Conservation (phyloP, 2,329 filamentous ascomycete genomes). For the Cercospora beticola region DNA sequence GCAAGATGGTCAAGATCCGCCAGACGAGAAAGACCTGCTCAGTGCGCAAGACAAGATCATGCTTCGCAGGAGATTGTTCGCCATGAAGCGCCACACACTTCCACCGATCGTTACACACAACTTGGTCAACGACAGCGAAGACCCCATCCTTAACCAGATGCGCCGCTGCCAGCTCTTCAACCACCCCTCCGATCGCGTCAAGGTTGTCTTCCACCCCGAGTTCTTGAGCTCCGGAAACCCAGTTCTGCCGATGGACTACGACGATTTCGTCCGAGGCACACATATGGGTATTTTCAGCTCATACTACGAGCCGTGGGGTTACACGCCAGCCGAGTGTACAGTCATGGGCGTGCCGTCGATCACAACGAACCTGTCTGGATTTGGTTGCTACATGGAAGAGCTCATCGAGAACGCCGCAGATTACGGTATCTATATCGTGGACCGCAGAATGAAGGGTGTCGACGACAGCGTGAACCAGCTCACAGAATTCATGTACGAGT, state of each 20-base stretch:
- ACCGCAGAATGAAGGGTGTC: conserved; percentile 89
- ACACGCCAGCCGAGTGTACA: conserved; percentile 96
- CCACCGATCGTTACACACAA: conserved; percentile 98
- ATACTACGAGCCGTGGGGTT: conserved; percentile 99
- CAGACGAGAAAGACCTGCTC: conserved; percentile 95
- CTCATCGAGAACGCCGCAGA: conserved; percentile 96
- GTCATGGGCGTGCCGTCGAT: conserved; percentile 99
- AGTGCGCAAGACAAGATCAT: conserved; percentile 89
- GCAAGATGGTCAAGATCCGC: conserved; percentile 90
- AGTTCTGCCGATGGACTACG: conserved; percentile 92
- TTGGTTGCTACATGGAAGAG: conserved; percentile 99
- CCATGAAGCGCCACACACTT: conserved; percentile 88
- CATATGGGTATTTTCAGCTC: conserved; percentile 94
- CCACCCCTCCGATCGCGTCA: conserved; percentile 89
- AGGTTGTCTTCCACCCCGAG: conserved; percentile 96
- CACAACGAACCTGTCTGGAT: conserved; percentile 95
- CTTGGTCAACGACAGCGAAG: conserved; percentile 91
- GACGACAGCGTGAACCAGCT: conserved; percentile 98
- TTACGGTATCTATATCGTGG: conserved; percentile 98
- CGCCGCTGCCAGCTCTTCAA: conserved; percentile 97
- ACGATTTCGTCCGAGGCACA: conserved; percentile 96
- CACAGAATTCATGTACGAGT: conserved; percentile 89
- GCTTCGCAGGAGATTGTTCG: conserved; percentile 85
- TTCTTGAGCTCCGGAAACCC: conserved; percentile 96
- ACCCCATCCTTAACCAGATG: conserved; percentile 93